Base-by-base conservation (phyloP, 1,284 basidiomycete species). In the Quambalaria eucalypti region DNA sequence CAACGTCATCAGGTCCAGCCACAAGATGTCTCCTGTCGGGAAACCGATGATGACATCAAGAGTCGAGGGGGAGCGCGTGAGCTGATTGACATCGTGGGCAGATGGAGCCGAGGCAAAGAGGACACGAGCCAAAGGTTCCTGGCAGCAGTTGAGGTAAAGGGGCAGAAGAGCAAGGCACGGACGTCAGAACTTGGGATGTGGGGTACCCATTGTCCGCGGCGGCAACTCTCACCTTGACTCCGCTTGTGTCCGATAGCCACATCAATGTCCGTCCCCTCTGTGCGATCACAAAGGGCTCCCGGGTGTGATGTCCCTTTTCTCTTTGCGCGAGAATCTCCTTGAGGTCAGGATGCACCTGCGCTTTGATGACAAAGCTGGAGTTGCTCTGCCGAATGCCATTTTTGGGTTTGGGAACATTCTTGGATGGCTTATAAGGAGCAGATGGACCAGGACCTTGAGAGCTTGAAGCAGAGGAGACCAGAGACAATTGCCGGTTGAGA, bases 21-120 rank as follows among this genome's bases (percentile, higher is more conserved):
- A 65, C 50, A 98, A 78, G 25, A 98, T 79, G 76, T 98, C 93
- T 14, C 93, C 93, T 0, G 89, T 87, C 61, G 81, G 82, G 73
- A 98, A 97, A 2, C 93, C 93, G 65, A 98, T 86, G 54, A 97
- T 82, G 10, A 96, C 81, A 72, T 98, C 95, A 38, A 97, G 78
- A 44, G 84, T 82, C 51, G 89, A 86, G 4, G 85, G 79, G 6
- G 83, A 84, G 8, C 86, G 83, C 1, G 90, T 96, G 7, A 83
- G 77, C 14, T 81, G 78, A 66, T 95, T 95, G 49, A 95, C 83
- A 66, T 80, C 87, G 74, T 95, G 89, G 67, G 90, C 92, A 0
- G 90, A 93, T 6, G 89, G 89, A 0, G 71, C 62, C 61, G 85
- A 83, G 7, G 85, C 83, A 77, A 97, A 97, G 26, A 85, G 86